Evolutionary conservation across 495 filamentous ascomycete species (phyloP), one percentile per base, ranked within the genome.

Genomic region (Penicillium bialowiezense): DNA sequence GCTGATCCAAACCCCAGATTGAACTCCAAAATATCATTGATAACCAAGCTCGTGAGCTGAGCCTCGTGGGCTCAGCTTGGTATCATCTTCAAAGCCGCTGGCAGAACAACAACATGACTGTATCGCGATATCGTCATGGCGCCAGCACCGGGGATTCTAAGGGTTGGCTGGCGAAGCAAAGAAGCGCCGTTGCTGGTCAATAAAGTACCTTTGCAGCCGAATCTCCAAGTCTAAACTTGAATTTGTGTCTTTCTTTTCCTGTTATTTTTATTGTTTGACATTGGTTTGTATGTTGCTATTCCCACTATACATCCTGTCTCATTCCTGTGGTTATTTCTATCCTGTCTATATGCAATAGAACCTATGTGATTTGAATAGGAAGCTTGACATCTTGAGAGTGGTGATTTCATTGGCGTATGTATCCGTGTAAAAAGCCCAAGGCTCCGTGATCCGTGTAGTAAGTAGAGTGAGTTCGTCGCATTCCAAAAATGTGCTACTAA

Each of bases 91-190:
- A 89, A 12, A 83, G 79, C 59, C 78, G 92, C 32, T 65, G 96
- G 52, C 91, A 97, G 70, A 91, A 87, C 68, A 95, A 91, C 68
- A 90, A 87, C 55, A 86, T 96, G 39, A 82, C 87, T 15, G 61
- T 72, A 37, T 72, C 72, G 5, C 65, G 69, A 41, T 74, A 72
- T 50, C 68, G 73, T 7, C 64, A 72, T 42, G 71, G 71, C 3
- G 56, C 86, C 81, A 65, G 76, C 83, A 60, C 88, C 55, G 79
- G 83, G 39, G 90, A 97, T 59, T 78, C 80, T 34, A 89, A 89
- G 65, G 92, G 91, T 60, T 97, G 90, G 90, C 68, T 97, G 33
- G 90, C 90, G 41, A 91, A 87, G 71, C 92, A 97, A 74, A 77
- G 91, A 67, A 84, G 79, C 64, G 73, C 82, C 58, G 82, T 91